Evolutionary conservation across 2,329 filamentous ascomycete genomes (phyloP), one percentile per base, ranked within the genome.

Genomic region (Escovopsis sp.): DNA sequence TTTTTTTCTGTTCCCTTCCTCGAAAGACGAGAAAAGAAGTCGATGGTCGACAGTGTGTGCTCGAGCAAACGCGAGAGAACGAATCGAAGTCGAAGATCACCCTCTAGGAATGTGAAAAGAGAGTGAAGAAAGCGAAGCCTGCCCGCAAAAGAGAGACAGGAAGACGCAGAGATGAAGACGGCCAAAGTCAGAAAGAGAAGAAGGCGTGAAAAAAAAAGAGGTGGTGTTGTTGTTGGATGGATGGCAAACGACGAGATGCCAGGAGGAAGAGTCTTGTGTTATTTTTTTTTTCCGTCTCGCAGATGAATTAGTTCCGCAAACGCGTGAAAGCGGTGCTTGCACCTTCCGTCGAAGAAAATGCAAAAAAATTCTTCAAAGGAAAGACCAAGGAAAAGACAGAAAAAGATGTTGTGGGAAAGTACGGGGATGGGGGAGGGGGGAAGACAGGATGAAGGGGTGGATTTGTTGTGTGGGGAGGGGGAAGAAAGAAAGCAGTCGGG

Each of bases 341-440:
- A 53, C 53, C 51, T 50, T 59, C 57, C 62, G 57, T 61, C 56
- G 56, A 63, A 64, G 60, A 64, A 62, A 56, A 57, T 54, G 54
- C 60, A 59, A 56, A 59, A 56, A 61, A 62, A 30, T 30, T 61
- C 60, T 64, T 65, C 62, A 65, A 66, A 66, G 62, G 60, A 66
- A 62, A 58, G 58, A 64, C 60, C 56, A 66, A 62, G 55, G 58
- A 62, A 39, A 60, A 59, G 55, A 59, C 52, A 50, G 34, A 20
- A 36, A 49, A 30, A 30, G 27, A 30, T 48, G 43, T 48, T 50
- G 51, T 45, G 51, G 47, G 51, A 51, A 52, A 49, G 53, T 55
- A 54, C 48, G 48, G 47, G 45, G 52, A 57, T 57, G 53, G 57
- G 54, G 32, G 35, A 53, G 57, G 54, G 32, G 35, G 30, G 39